Base-by-base conservation (phyloP, 108 stramenopile genomes). In the Schizochytrium sp. region DNA sequence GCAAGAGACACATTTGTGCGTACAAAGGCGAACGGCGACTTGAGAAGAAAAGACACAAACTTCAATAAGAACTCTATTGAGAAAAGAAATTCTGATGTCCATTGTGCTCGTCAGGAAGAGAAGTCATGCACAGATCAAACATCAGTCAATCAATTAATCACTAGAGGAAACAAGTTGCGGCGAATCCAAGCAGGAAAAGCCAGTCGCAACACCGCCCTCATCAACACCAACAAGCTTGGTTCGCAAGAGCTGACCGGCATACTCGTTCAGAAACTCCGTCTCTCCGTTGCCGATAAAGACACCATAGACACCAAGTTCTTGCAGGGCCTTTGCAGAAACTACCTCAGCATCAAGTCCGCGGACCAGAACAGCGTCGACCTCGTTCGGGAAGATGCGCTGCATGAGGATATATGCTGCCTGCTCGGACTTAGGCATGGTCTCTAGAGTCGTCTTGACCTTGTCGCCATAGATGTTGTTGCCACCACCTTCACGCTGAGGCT, bases 401-500 rank as follows among this genome's bases (percentile, higher is more conserved):
- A 94, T 94, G 58, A 94, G 88, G 40, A 94, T 89, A 87, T 87
- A 93, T 44, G 90, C 88, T 8, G 88, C 72, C 42, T 56, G 89
- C 87, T 92, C 90, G 13, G 60, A 46, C 4, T 42, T 12, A 2
- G 47, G 19, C 91, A 92, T 41, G 28, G 47, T 46, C 76, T 60
- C 28, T 42, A 93, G 61, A 10, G 89, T 59, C 46, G 38, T 4
- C 45, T 58, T 47, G 87, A 99, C 59, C 28, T 95, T 91, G 38
- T 95, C 92, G 17, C 97, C 97, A 87, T 98, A 99, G 72, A 96
- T 95, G 90, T 99, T 99, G 92, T 99, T 97, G 38, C 99, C 99
- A 49, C 99, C 99, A 8, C 99, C 99, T 94, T 98, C 99, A 28
- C 99, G 95, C 92, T 99, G 99, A 44, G 99, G 99, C 93, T 99